These are phyloP conservation scores for Dendrocalamus sinicus DNA, from an alignment of 176 grass and related monocot species.

Conservation along the genomic window DNA sequence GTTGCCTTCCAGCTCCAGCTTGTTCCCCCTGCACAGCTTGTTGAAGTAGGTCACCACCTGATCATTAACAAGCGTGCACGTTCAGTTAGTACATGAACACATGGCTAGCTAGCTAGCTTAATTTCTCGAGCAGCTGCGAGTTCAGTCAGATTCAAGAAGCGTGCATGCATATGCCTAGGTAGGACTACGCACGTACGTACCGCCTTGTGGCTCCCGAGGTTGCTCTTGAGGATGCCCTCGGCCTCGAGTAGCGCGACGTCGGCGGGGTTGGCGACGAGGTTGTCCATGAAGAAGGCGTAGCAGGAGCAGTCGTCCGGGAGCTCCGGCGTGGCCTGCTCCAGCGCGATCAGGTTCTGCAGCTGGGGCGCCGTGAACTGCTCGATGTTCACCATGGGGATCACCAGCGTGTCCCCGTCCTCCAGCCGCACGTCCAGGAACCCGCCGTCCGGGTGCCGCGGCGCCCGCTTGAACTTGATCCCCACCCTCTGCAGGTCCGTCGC, in stretches of 20 bases:
- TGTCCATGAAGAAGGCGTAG: conserved; percentile 29
- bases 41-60: conserved; percentile 24
- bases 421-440: conserved; percentile 30
- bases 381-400: conserved; percentile 14
- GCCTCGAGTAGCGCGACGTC: conserved; percentile 23
- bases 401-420: conserved; percentile 25
- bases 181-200: neutral
- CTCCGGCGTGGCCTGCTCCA: conserved; percentile 24
- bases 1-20: conserved; percentile 22
- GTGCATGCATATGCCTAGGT: no score
- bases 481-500: conserved; percentile 29
- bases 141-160: no score
- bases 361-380: conserved; percentile 26
- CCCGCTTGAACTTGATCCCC: conserved; percentile 10
- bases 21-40: conserved; percentile 12
- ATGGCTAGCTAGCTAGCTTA: neutral
- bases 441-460: neutral
- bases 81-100: neutral
- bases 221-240: conserved; percentile 27
- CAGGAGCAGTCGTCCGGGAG: conserved; percentile 25
- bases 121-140: no score
- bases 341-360: conserved; percentile 33
- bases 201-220: conserved; percentile 26
- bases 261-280: neutral
- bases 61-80: neutral